A percentile compares a stretch with the other conserved stretches of the same genome.
These are phyloP conservation scores for Saccharomycopsis sp. DNA, from an alignment of 805 yeast species.

Conservation along the genomic window DNA sequence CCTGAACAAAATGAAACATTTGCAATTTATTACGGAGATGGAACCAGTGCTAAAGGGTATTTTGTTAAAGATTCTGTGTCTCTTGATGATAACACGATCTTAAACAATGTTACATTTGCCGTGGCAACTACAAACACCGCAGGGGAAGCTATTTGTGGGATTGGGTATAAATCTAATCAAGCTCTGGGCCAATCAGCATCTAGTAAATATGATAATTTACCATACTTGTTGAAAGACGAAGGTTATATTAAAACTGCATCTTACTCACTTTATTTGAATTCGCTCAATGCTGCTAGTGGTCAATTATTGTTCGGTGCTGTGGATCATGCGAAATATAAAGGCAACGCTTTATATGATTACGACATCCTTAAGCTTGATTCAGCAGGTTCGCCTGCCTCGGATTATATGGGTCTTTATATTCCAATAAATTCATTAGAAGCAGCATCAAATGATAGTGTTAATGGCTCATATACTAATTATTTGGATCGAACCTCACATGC, in stretches of 20 bases:
- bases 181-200: background rate
- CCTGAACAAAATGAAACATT: slow-evolving; percentile 7
- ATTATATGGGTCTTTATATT: slow-evolving; percentile 7
- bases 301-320: slow-evolving; percentile 15
- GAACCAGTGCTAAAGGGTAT: slow-evolving; percentile 9
- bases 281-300: slow-evolving; percentile 9
- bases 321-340: slow-evolving; percentile 46
- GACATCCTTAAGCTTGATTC: slow-evolving; percentile 3
- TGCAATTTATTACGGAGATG: slow-evolving; percentile 14
- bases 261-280: slow-evolving; percentile 15
- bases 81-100: slow-evolving; percentile 5
- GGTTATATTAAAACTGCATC: slow-evolving; percentile 1
- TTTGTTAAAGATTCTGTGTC: slow-evolving; percentile 5
- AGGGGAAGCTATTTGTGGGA: slow-evolving; percentile 14
- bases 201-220: slow-evolving; percentile 14
- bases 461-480: background rate
- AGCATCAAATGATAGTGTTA: background rate
- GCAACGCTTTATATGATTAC: slow-evolving; percentile 30
- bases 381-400: background rate
- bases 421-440: background rate
- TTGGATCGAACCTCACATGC: slow-evolving; percentile 5
- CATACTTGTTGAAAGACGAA: slow-evolving; percentile 7
- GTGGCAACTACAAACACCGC: slow-evolving; percentile 16
- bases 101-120: slow-evolving; percentile 10
- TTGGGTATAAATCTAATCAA: slow-evolving; percentile 8